Evolutionary conservation across 805 yeast species (phyloP), one percentile per base, ranked within the genome.

Genomic region (Cyberlindnera saturnus): DNA sequence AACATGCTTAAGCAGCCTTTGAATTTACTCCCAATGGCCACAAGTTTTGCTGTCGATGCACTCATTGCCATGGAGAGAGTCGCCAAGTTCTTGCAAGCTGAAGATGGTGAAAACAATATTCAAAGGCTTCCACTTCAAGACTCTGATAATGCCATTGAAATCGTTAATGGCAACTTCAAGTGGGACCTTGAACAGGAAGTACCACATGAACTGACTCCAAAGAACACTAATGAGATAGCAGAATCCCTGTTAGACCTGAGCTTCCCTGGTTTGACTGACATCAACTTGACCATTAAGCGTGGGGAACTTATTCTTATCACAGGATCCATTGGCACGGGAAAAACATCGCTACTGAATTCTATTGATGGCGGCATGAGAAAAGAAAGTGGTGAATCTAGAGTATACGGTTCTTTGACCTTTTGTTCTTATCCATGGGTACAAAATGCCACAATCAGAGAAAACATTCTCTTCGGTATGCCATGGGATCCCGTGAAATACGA

Each of bases 381-480:
- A 50, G 63, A 62, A 0, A 35, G 53, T 0, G 96, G 96, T 34
- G 41, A 56, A 0, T 67, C 82, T 3, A 61, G 63, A 32, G 66
- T 78, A 6, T 70, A 71, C 49, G 90, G 91, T 2, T 64, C 53
- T 53, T 74, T 74, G 17, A 61, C 73, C 13, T 61, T 69, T 43
- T 76, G 81, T 46, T 86, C 90, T 17, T 74, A 74, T 36, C 91
- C 90, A 15, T 87, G 96, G 96, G 77, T 87, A 34, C 90, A 84
- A 55, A 87, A 86, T 62, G 79, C 85, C 3, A 82, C 95, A 0
- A 79, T 87, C 23, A 74, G 75, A 55, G 88, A 83, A 15, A 86
- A 86, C 56, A 85, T 86, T 42, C 40, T 72, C 13, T 87, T 86
- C 64, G 95, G 95, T 19, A 47, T 58, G 16, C 73, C 73, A 15